Evolutionary conservation across 768 basidiomycete genomes (phyloP), one percentile per base, ranked within the genome.

Genomic region (Thelephora ganbajun): DNA sequence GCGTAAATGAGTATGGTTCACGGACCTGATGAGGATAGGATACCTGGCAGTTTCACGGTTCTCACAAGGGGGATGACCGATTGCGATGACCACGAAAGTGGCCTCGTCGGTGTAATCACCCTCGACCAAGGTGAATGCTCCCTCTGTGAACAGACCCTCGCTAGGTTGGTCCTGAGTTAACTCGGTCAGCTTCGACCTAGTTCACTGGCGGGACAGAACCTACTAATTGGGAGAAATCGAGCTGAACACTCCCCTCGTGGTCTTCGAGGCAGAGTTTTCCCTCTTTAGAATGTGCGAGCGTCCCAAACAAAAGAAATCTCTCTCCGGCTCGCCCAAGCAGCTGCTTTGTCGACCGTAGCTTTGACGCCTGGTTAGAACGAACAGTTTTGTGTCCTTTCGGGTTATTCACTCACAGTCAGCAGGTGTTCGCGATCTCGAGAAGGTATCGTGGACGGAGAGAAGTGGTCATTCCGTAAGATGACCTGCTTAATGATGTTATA

Each of bases 51-150:
- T 79, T 50, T 82, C 81, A 36, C 96, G 71, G 54, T 83, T 75
- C 64, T 99, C 96, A 57, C 92, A 94, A 11, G 96, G 96, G 1
- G 96, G 96, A 63, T 98, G 94, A 1, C 96, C 96, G 51, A 99
- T 86, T 16, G 93, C 96, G 52, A 91, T 78, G 5, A 97, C 89
- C 53, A 83, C 75, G 44, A 99, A 70, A 1, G 75, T 85, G 44
- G 83, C 86, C 26, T 98, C 91, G 50, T 93, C 83, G 0, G 88
- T 97, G 59, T 97, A 99, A 57, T 92, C 88, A 18, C 96, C 96
- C 66, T 98, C 96, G 0, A 97, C 80, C 13, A 99, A 74, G 0
- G 91, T 90, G 62, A 97, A 86, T 50, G 83, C 91, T 0, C 96
- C 96, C 63, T 98, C 96, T 0, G 92, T 96, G 58, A 96, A 98